Evolutionary conservation across 1,139 yeast genomes (phyloP).

Genomic region (Saccharomyces hybrid): DNA sequence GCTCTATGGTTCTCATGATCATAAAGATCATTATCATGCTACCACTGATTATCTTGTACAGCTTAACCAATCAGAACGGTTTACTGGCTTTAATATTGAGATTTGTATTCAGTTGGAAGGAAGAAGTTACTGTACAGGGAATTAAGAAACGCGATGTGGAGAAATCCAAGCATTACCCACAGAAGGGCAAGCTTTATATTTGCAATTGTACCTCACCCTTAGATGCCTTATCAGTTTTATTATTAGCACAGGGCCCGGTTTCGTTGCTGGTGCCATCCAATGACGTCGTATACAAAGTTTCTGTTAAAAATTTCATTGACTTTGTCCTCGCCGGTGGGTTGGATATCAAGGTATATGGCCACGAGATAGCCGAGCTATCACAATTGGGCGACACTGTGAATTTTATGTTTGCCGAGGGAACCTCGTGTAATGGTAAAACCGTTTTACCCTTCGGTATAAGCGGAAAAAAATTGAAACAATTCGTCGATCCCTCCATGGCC

Average conservation of each 20-base stretch:
- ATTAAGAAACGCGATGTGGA: conserved; percentile 40
- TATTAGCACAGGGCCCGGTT: conserved; percentile 33
- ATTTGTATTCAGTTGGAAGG: conserved; percentile 26
- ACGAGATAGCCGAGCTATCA: conserved; percentile 8
- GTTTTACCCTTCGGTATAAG: conserved; percentile 41
- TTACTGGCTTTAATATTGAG: conserved; percentile 16
- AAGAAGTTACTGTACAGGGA: conserved; percentile 43
- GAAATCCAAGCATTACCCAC: conserved; percentile 38
- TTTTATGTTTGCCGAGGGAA: conserved; percentile 57
- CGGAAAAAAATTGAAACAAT: conserved; percentile 18
- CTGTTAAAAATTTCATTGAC: conserved; percentile 36
- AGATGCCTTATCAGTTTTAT: conserved; percentile 39
- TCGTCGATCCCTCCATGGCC: conserved; percentile 11
- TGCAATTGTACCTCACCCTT: conserved; percentile 52
- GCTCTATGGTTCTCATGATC: conserved; percentile 16
- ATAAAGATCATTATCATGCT: conserved; percentile 7
- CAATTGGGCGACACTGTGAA: conserved; percentile 35
- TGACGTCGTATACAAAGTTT: conserved; percentile 36
- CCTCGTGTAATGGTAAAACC: conserved; percentile 60
- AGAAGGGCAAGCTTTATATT: conserved; percentile 39
- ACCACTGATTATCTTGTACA: conserved; percentile 11
- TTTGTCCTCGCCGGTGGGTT: conserved; percentile 27
- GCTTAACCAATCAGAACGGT: conserved; percentile 7
- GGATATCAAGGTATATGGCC: conserved; percentile 14
- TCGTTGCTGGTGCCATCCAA: conserved; percentile 42